Conservation (phyloP, 1,139 yeast genomes). For the Diutina sp. region DNA sequence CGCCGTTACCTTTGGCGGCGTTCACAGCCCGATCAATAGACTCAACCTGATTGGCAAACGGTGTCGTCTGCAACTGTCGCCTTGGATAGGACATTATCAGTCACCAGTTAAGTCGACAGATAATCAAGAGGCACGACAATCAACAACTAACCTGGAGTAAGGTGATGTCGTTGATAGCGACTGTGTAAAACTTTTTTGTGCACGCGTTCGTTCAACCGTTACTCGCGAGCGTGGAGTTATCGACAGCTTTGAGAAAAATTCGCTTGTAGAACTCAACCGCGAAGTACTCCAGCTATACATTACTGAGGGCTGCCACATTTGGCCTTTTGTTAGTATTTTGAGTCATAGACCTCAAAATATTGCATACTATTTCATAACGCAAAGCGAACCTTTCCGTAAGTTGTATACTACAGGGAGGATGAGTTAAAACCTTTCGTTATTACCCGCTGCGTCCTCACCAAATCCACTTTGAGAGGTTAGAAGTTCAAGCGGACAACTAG, state of each 20-base stretch:
- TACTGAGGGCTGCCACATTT: too few species aligned
- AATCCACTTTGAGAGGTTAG: too few species aligned
- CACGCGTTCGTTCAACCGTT: not conserved
- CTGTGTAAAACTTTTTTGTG: not conserved
- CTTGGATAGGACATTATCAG: slow-evolving; percentile 9
- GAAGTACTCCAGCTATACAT: not conserved
- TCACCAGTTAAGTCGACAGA: not conserved
- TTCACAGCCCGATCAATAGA: slow-evolving; percentile 11
- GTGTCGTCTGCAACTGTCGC: slow-evolving; percentile 15
- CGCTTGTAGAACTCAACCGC: not conserved
- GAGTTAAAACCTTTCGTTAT: too few species aligned
- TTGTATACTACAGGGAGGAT: too few species aligned
- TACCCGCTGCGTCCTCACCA: too few species aligned
- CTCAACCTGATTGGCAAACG: slow-evolving; percentile 23
- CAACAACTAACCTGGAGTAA: not conserved
- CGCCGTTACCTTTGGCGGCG: not conserved
- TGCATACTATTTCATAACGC: too few species aligned
- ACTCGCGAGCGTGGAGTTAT: not conserved
- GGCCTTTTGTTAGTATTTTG: too few species aligned
- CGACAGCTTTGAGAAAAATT: not conserved
- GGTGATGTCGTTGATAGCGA: not conserved
- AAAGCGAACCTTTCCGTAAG: too few species aligned
- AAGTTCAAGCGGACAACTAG: too few species aligned
- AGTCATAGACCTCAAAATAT: too few species aligned
- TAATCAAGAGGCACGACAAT: not conserved